phyloP scores from a whole-genome alignment of 148 eudicot species.

The Pharnaceum exiguum region DNA sequence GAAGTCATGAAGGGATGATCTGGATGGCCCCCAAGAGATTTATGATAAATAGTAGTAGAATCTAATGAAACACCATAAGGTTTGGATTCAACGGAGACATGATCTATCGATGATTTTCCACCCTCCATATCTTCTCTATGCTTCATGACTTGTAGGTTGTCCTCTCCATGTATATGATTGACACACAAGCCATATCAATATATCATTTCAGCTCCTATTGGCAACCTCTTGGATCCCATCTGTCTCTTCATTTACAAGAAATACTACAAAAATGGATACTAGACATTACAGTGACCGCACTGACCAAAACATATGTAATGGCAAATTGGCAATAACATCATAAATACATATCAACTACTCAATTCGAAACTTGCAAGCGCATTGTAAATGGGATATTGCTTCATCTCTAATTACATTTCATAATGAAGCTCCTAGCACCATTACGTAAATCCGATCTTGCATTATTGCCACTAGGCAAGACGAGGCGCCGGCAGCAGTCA shows the following conservation, averaged over 20 bases:
- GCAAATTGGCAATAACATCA: not conserved
- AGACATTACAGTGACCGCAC: no score
- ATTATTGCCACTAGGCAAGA: no score
- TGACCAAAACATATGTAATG: not conserved
- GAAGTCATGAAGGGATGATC: not conserved
- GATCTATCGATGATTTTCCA: conserved; percentile 13
- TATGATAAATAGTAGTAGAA: not conserved
- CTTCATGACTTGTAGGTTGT: conserved; percentile 9
- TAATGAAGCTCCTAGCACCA: no score
- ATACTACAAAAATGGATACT: conserved; percentile 14
- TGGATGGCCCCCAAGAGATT: not conserved
- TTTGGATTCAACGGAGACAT: conserved; percentile 12
- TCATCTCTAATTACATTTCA: no score
- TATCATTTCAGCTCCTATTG: conserved; percentile 16
- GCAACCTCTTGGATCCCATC: conserved; percentile 10
- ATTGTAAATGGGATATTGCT: no score
- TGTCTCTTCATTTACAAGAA: conserved; percentile 20
- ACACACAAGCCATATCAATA: conserved; percentile 17
- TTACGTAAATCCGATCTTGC: no score
- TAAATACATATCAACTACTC: no score
- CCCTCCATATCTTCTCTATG: not conserved
- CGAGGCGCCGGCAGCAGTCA: no score
- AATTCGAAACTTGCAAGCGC: no score
- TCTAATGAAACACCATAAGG: conserved; percentile 4
- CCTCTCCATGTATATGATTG: conserved; percentile 10